Evolutionary conservation across 495 filamentous ascomycete genomes (phyloP).

Genomic region (Aspergillus olivimuriae): DNA sequence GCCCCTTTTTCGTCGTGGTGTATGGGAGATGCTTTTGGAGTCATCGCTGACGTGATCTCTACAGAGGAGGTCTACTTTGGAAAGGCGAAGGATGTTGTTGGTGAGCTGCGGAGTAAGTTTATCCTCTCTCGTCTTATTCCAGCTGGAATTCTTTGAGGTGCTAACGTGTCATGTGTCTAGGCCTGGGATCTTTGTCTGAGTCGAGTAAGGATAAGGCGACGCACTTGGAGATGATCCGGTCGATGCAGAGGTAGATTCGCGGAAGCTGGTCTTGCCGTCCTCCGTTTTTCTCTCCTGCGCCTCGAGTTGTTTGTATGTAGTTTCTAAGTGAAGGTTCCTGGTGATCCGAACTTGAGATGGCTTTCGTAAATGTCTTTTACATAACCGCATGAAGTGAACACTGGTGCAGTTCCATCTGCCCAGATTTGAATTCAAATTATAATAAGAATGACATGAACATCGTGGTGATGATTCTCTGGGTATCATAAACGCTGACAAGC

Average conservation of each 20-base stretch:
- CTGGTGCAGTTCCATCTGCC: no score
- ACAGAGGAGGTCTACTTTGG: conserved; percentile 97
- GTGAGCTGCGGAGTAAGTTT: conserved; percentile 80
- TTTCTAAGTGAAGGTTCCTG: conserved; percentile 13
- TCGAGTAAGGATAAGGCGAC: conserved; percentile 77
- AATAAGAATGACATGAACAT: no score
- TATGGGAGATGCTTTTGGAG: not conserved
- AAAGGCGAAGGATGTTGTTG: conserved; percentile 99
- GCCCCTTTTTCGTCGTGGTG: not conserved
- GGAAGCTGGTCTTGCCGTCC: not conserved
- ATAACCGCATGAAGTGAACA: no score
- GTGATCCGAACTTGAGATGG: conserved; percentile 11
- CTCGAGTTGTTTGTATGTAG: conserved; percentile 12
- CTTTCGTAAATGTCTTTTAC: no score
- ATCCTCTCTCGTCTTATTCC: not conserved
- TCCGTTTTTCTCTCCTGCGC: not conserved
- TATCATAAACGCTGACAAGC: conserved; percentile 24
- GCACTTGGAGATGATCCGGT: conserved; percentile 80
- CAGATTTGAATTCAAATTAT: no score
- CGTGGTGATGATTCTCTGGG: no score
- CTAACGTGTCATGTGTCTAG: conserved; percentile 29
- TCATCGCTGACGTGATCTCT: conserved; percentile 9
- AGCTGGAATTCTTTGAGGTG: not conserved
- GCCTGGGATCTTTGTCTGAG: conserved; percentile 74
- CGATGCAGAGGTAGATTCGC: conserved; percentile 33